These are phyloP conservation scores for Aureobasidium namibiae DNA, from an alignment of 2,329 filamentous ascomycete species.

Conservation along the genomic window DNA sequence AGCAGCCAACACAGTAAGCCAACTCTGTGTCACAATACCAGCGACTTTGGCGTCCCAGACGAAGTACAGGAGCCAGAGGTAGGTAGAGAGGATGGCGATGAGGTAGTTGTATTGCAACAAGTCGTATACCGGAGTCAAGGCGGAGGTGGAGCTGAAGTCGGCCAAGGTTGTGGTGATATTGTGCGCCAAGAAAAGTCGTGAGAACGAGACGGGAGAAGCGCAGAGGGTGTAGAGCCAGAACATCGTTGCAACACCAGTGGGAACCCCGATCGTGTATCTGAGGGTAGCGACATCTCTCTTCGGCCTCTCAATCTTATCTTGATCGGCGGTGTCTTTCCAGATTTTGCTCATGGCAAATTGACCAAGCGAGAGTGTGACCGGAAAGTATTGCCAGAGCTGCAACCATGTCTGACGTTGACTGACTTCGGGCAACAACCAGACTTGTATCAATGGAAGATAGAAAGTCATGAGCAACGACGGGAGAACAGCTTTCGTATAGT, in stretches of 20 bases:
- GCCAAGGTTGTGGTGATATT: not conserved
- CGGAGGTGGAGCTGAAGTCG: not conserved
- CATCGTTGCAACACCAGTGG: slow-evolving; percentile 4
- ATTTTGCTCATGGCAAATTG: slow-evolving; percentile 18
- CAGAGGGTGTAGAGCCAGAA: slow-evolving; percentile 12
- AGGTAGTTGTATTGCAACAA: slow-evolving; percentile 11
- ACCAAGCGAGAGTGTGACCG: slow-evolving; percentile 15
- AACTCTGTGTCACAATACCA: slow-evolving; percentile 22
- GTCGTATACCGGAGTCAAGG: too few relatives aligned
- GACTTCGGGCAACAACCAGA: slow-evolving; percentile 16
- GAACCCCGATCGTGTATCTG: slow-evolving; percentile 9
- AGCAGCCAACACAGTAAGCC: slow-evolving; percentile 18
- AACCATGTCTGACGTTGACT: slow-evolving; percentile 5
- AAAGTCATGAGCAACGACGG: slow-evolving; percentile 22
- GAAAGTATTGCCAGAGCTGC: slow-evolving; percentile 12
- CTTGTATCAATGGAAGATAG: slow-evolving; percentile 18
- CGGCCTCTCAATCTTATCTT: slow-evolving; percentile 15
- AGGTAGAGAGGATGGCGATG: slow-evolving; percentile 10
- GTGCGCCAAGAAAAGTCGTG: slow-evolving; percentile 4
- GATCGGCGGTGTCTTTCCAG: slow-evolving; percentile 18
- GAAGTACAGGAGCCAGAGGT: slow-evolving; percentile 27
- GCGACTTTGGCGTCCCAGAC: slow-evolving; percentile 28
- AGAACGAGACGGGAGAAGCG: not conserved
- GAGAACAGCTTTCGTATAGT: slow-evolving; percentile 24
- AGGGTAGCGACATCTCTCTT: slow-evolving; percentile 16